Base-by-base conservation (phyloP, 2,329 filamentous ascomycete genomes). In the Colletotrichum aenigma region DNA sequence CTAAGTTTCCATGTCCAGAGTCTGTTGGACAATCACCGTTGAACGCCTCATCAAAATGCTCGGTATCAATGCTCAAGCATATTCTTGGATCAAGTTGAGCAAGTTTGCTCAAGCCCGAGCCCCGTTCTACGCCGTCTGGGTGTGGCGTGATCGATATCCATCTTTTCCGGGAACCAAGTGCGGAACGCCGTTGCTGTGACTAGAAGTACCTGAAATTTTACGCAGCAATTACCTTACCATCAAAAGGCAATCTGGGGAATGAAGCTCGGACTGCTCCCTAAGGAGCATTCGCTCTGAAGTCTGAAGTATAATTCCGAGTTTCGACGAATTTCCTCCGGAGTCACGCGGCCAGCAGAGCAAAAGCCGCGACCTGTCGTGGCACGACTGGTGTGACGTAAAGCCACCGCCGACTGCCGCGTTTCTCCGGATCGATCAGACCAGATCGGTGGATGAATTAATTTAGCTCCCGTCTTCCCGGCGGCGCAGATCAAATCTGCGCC, bases 381-480 rank as follows among this genome's bases (percentile, higher is more conserved):
- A 62, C 66, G 30, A 38, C 64, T 18, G n/a, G 16, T 24, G 66
- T 66, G 70, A 75, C 66, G 61, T 64, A 66, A 75, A 28, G 18
- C 16, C 3, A 52, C 26, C 24, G 7, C 34, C 71, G 24, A 71
- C 58, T 64, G 62, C 61, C 66, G 66, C 28, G 18, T 30, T 30
- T 16, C 66, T 71, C 66, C 66, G 38, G 34, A 21, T 56, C 55
- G 24, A 67, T 71, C 66, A 70, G 38, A 18, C 48, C 30, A 76
- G 55, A 58, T 76, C n/a, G 36, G 28, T 74, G 60, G 71, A 24
- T 21, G 32, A 10, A 36, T 64, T 72, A 36, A 36, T 36, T 24
- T 71, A 64, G 65, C 32, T 67, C 71, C 71, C 71, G 71, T 71
- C 38, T 26, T 76, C 61, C 71, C 71, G 66, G 52, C 52, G 28